Evolutionary conservation across 1,284 basidiomycete genomes (phyloP).

Genomic region (Austroboletus rostrupii): DNA sequence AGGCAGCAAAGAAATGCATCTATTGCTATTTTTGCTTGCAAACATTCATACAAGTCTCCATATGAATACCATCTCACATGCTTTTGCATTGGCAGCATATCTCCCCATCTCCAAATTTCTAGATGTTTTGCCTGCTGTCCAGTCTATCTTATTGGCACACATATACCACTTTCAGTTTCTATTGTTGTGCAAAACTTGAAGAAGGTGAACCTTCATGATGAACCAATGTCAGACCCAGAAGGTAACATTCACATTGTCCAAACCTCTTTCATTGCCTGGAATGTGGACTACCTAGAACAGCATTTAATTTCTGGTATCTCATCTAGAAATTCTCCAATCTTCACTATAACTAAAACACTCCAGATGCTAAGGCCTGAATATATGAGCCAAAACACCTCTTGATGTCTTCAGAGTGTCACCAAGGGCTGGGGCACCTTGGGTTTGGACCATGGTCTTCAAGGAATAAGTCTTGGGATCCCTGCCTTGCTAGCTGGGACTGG

Average conservation of each 20-base stretch:
- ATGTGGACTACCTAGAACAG: not conserved
- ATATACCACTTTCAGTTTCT: slow-evolving; percentile 4
- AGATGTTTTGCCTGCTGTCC: not conserved
- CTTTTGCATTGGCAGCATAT: slow-evolving; percentile 1
- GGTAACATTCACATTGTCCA: not conserved
- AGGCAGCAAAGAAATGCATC: slow-evolving; percentile 15
- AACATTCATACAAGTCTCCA: slow-evolving; percentile 10
- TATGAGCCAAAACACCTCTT: no score
- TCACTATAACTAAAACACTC: no score
- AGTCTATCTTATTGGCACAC: slow-evolving; percentile 4
- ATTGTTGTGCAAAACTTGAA: slow-evolving; percentile 8
- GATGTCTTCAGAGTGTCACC: no score
- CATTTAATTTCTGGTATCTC: not conserved
- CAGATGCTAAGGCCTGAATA: no score
- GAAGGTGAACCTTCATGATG: not conserved
- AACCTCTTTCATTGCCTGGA: not conserved
- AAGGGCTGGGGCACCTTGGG: no score
- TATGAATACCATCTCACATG: slow-evolving; percentile 13
- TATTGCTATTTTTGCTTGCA: slow-evolving; percentile 4
- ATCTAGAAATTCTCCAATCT: not conserved
- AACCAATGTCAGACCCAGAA: not conserved
- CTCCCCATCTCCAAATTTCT: slow-evolving; percentile 14
- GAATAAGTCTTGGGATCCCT: no score
- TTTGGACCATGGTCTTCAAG: no score
- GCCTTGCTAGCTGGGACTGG: no score